phyloP scores from a whole-genome alignment of 2,329 filamentous ascomycete genomes.

The Fusarium humuli region DNA sequence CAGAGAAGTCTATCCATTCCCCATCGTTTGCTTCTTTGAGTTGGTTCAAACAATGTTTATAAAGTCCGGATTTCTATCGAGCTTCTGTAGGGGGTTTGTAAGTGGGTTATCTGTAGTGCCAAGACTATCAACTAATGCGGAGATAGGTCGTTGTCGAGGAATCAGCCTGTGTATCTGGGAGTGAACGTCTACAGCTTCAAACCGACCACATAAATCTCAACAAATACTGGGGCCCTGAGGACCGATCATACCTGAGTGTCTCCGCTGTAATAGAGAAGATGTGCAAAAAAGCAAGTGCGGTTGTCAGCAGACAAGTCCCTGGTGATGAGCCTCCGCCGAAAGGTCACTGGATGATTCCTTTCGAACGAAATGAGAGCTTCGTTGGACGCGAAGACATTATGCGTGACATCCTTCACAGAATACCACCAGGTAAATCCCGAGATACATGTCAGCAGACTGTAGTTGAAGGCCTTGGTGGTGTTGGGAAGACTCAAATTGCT shows the following conservation, averaged over 20 bases:
- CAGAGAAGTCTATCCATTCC: not conserved
- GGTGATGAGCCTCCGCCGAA: not conserved
- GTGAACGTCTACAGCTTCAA: not conserved
- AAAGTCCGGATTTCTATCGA: not conserved
- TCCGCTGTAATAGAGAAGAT: not conserved
- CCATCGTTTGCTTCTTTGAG: not conserved
- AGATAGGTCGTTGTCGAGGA: not conserved
- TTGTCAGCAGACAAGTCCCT: no score
- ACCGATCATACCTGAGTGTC: not conserved
- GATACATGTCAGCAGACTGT: not conserved
- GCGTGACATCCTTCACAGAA: not conserved
- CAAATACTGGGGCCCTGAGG: not conserved
- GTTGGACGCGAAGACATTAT: not conserved
- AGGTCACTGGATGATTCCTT: not conserved
- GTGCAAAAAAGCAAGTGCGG: not conserved
- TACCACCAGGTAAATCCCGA: rapidly evolving
- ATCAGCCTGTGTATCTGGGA: not conserved
- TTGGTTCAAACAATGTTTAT: not conserved
- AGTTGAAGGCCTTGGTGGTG: not conserved
- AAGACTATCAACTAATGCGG: not conserved
- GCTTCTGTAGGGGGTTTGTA: not conserved
- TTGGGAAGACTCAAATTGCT: not conserved
- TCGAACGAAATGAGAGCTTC: not conserved
- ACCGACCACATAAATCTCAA: not conserved
- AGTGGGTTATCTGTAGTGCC: not conserved